Percentiles rank a stretch among this genome's conserved stretches.
Conservation (phyloP, 441 rosid species). For the Flueggea neowawraea region DNA sequence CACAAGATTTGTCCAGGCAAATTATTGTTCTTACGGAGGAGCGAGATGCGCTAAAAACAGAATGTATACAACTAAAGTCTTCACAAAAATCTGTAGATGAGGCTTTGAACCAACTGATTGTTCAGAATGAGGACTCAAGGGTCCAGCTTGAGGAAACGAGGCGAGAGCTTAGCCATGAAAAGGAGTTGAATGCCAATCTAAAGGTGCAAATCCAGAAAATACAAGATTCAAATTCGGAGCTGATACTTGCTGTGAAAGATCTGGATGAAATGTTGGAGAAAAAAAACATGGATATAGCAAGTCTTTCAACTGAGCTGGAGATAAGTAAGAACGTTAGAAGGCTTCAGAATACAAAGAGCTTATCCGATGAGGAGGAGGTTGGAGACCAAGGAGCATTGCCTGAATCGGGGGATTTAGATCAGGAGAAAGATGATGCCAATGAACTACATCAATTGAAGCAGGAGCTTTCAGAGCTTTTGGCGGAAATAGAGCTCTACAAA, state of each 20-base stretch:
- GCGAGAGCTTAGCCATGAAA: conserved; percentile 67
- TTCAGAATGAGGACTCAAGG: conserved; percentile 43
- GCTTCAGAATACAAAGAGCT: conserved; percentile 55
- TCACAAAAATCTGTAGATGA: conserved; percentile 30
- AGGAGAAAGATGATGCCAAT: conserved; percentile 49
- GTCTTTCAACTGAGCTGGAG: conserved; percentile 43
- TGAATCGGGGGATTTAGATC: conserved; percentile 48
- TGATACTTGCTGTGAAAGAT: conserved; percentile 78
- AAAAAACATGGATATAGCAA: conserved; percentile 49
- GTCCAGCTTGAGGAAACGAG: conserved; percentile 56
- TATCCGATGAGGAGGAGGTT: conserved; percentile 16
- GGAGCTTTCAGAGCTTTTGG: conserved; percentile 54
- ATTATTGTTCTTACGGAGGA: conserved; percentile 58
- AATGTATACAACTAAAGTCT: conserved; percentile 50
- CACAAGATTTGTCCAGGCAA: conserved; percentile 72
- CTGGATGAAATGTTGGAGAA: conserved; percentile 72
- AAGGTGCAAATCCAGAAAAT: conserved; percentile 72
- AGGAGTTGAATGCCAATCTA: conserved; percentile 59
- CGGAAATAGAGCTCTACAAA: conserved; percentile 65
- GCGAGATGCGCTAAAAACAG: conserved; percentile 51
- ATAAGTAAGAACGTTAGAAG: conserved; percentile 22
- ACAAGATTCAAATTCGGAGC: conserved; percentile 72
- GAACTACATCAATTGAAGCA: conserved; percentile 54
- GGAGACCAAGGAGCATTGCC: conserved; percentile 15
- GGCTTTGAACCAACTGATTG: conserved; percentile 36